Base-by-base conservation (phyloP, 768 basidiomycete species). In the Kwoniella sp. region DNA sequence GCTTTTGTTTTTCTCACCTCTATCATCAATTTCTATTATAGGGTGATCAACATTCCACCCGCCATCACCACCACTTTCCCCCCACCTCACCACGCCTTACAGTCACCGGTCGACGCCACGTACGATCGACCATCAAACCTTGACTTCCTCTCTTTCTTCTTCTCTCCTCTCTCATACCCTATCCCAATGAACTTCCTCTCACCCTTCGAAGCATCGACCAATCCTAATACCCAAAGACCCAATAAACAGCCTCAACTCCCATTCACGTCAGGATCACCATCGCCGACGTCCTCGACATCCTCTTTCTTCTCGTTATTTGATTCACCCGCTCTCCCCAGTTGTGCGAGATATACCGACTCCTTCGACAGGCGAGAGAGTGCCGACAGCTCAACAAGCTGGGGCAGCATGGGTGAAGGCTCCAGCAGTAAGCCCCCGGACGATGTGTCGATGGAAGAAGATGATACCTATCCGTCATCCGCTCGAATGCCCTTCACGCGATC, bases 211-310 rank as follows among this genome's bases (percentile, higher is more conserved):
- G 3, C 8, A 9, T 44, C 40, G 40, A 44, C 40, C 17, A 10
- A 44, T 44, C 40, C 40, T 44, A 10, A 6, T 19, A 44, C 10
- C 40, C 40, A 44, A 9, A 44, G 40, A 44, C 40, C 40, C 40
- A 44, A 44, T 44, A 44, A 44, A 19, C 40, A 44, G 17, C 40
- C 40, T 44, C 40, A 44, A 44, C 40, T 44, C 3, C 40, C 40
- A 15, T 44, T 44, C 40, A 44, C 40, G 3, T 64, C 63, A 12
- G 55, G 55, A 7, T 59, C 63, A 17, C 57, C 57, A 21, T 65
- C 63, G 21, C 63, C 63, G 3, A 54, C 56, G 21, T 65, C 63
- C 8, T 65, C 63, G 12, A 47, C 57, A 19, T 65, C 63, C 24
- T 58, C 56, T 8, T 65, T 33, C 36, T 51, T 40, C 21, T 65